phyloP scores from a whole-genome alignment of 768 basidiomycete species.

The Xerocomus potaroensis region DNA sequence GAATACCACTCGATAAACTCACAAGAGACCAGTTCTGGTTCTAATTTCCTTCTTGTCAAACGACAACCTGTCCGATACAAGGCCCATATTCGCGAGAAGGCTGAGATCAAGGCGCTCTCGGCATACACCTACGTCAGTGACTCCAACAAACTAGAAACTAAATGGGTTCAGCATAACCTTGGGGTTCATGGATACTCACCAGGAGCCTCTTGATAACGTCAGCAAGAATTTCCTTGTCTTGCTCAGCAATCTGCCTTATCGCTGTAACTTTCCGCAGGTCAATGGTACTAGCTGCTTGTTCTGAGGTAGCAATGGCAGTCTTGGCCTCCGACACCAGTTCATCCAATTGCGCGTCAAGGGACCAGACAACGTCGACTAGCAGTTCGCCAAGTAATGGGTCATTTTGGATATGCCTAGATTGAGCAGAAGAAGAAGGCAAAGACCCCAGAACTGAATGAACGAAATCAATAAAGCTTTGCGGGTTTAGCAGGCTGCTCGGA shows the following conservation, averaged over 20 bases:
- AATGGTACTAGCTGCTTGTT: slow-evolving; percentile 17
- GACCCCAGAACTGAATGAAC: slow-evolving; percentile 55
- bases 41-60: slow-evolving; percentile 80
- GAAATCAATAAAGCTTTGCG: slow-evolving; percentile 55
- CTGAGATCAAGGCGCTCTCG: slow-evolving; percentile 71
- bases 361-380: slow-evolving; percentile 79
- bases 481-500: slow-evolving; percentile 42
- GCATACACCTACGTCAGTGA: slow-evolving; percentile 58
- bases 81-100: slow-evolving; percentile 57
- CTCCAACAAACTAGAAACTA: slow-evolving; percentile 46
- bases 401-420: slow-evolving; percentile 36
- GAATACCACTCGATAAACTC: slow-evolving; percentile 29
- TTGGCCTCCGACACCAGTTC: slow-evolving; percentile 60
- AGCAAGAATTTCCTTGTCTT: slow-evolving; percentile 59
- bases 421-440: slow-evolving; percentile 62
- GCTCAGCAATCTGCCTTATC: slow-evolving; percentile 51
- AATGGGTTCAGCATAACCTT: neutral
- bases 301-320: slow-evolving; percentile 33
- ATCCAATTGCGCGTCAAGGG: slow-evolving; percentile 72
- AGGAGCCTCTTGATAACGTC: slow-evolving; percentile 57
- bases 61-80: slow-evolving; percentile 61
- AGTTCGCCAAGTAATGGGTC: slow-evolving; percentile 56
- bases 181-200: slow-evolving; percentile 33
- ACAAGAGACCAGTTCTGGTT: slow-evolving; percentile 79
- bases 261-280: slow-evolving; percentile 34